phyloP scores from a whole-genome alignment of 139 green algal species.

The Coccomyxa sp. region DNA sequence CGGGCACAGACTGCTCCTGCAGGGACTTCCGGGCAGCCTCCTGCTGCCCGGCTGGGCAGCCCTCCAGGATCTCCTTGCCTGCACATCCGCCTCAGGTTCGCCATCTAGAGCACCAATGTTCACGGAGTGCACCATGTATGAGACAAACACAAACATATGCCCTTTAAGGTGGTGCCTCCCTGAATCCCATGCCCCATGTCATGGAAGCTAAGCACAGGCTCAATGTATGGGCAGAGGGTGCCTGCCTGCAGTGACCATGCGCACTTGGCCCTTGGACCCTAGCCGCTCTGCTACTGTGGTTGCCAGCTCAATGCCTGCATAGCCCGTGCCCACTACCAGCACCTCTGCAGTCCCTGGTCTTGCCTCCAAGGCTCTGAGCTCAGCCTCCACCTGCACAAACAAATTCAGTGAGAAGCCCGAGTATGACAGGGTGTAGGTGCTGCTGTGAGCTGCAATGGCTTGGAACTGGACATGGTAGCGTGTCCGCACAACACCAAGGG shows the following conservation, averaged over 20 bases:
- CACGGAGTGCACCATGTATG: too few species aligned
- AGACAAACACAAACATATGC: too few species aligned
- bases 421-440: too few species aligned
- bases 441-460: too few species aligned
- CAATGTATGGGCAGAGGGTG: too few species aligned
- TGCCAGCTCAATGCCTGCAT: conserved; percentile 89
- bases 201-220: too few species aligned
- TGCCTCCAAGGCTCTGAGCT: background rate
- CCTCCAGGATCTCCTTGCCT: conserved; percentile 62
- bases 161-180: too few species aligned
- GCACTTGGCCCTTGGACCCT: background rate
- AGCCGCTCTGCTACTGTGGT: conserved; percentile 68
- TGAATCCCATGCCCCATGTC: too few species aligned
- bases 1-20: conserved; percentile 44
- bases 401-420: too few species aligned
- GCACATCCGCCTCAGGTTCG: conserved; percentile 9
- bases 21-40: conserved; percentile 56
- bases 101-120: too few species aligned
- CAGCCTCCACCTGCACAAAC: background rate
- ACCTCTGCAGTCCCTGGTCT: conserved; percentile 15
- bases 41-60: conserved; percentile 54
- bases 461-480: too few species aligned
- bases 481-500: too few species aligned
- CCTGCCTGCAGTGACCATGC: conserved; percentile 11
- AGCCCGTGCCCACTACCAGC: conserved; percentile 84